These are phyloP conservation scores for Fomitopsis schrenkii DNA, from an alignment of 1,284 basidiomycete genomes.

Conservation along the genomic window DNA sequence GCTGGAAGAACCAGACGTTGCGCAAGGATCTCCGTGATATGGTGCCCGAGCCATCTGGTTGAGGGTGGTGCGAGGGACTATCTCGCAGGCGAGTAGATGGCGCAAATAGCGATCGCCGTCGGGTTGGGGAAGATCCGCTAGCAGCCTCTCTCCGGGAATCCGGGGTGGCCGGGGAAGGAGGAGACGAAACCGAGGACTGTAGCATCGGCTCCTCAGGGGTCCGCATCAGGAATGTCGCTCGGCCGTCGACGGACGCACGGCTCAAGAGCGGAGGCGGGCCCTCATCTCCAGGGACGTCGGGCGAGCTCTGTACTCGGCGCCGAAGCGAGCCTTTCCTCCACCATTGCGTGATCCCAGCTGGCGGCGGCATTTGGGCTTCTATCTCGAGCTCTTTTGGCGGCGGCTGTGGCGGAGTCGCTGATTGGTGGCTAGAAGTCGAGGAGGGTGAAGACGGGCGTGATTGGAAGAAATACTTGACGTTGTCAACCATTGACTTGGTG, in stretches of 20 bases:
- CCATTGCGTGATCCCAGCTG: constrained; percentile 34
- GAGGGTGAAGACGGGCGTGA: constrained; percentile 28
- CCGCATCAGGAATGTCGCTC: constrained; percentile 1
- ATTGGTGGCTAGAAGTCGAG: constrained; percentile 13
- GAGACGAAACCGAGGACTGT: background rate
- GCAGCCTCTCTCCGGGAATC: constrained; percentile 9
- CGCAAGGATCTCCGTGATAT: constrained; percentile 15
- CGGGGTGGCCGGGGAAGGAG: constrained; percentile 1
- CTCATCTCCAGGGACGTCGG: constrained; percentile 31
- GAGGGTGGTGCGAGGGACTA: constrained; percentile 3
- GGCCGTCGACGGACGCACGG: constrained; percentile 11
- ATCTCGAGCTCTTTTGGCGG: constrained; percentile 20
- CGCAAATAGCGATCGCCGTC: constrained; percentile 24
- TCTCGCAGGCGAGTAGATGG: constrained; percentile 16
- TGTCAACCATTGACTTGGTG: constrained; percentile 45
- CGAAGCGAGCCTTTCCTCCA: constrained; percentile 44
- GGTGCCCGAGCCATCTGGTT: background rate
- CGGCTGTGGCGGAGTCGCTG: constrained; percentile 12
- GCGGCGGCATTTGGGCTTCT: constrained; percentile 24
- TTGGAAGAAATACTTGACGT: constrained; percentile 39
- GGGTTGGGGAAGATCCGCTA: constrained; percentile 13
- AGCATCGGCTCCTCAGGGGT: background rate
- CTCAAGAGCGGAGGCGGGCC: constrained; percentile 13
- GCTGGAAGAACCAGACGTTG: constrained; percentile 19
- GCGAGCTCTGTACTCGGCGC: constrained; percentile 46